Evolutionary conservation across 106 monocot species (phyloP).

Genomic region (Dendrobium chrysotoxum): DNA sequence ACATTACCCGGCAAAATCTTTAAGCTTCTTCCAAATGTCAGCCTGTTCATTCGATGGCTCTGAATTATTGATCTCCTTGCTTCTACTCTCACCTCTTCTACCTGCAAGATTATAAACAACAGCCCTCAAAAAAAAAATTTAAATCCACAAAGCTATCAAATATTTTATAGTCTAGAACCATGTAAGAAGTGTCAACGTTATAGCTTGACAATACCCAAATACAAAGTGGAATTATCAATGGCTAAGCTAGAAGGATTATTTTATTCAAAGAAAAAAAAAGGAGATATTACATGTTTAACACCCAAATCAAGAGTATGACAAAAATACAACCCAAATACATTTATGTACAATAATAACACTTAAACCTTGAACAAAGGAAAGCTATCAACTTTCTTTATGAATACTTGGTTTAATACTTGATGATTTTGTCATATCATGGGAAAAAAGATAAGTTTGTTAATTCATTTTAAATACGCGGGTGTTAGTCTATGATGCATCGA

Average conservation of each 20-base stretch:
- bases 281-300: no score
- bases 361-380: background rate
- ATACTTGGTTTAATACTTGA: background rate
- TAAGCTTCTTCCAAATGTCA: conserved; percentile 54
- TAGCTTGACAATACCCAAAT: background rate
- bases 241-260: no score
- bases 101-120: conserved; percentile 16
- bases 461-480: no score
- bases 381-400: background rate
- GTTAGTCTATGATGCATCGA: no score
- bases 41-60: conserved; percentile 22
- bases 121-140: background rate
- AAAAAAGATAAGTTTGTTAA: no score
- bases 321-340: no score
- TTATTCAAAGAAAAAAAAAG: no score
- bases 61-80: conserved; percentile 17
- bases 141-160: background rate
- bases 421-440: background rate
- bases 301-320: no score
- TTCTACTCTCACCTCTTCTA: conserved; percentile 21
- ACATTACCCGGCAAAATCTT: conserved; percentile 56
- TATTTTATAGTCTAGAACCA: background rate
- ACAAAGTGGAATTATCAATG: no score
- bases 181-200: background rate
- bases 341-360: no score